phyloP scores from a whole-genome alignment of 2,329 filamentous ascomycete species.

The Colletotrichum nymphaeae region DNA sequence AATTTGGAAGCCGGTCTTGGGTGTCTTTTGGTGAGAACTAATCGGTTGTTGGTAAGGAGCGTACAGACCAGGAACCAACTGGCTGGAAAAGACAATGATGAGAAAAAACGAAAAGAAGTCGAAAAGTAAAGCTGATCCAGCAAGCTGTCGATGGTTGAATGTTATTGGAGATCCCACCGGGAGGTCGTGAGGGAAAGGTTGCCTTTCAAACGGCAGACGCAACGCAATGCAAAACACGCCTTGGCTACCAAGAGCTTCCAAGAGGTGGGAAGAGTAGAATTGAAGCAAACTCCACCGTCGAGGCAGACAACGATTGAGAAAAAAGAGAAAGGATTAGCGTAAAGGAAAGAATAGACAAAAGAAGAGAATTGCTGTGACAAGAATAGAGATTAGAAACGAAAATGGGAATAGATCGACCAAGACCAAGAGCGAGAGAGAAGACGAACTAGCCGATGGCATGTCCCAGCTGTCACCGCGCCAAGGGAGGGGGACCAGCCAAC shows the following conservation, averaged over 20 bases:
- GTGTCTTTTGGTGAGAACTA: not conserved
- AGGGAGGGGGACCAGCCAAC: constrained; percentile 2
- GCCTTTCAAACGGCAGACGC: constrained; percentile 26
- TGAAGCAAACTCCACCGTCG: constrained; percentile 30
- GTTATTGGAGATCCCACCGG: constrained; percentile 16
- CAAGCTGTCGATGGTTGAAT: constrained; percentile 8
- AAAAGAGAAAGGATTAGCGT: not conserved
- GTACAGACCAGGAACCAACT: not conserved
- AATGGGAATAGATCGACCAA: constrained; percentile 19
- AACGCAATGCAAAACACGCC: constrained; percentile 26
- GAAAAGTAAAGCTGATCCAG: not conserved
- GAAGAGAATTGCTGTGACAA: constrained; percentile 6
- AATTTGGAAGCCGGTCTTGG: not conserved
- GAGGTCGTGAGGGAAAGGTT: constrained; percentile 12
- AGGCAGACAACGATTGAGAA: constrained; percentile 29
- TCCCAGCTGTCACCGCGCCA: constrained; percentile 28
- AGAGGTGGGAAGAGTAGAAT: constrained; percentile 2
- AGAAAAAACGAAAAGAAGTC: not conserved
- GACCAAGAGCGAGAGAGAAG: constrained; percentile 3
- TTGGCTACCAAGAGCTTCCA: constrained; percentile 6
- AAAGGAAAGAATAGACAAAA: constrained; percentile 10
- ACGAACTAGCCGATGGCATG: constrained; percentile 19
- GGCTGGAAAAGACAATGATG: not conserved
- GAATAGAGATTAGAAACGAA: constrained; percentile 16
- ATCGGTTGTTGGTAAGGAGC: not conserved